Percentiles rank a stretch among this genome's conserved stretches.
phyloP scores from a whole-genome alignment of 805 yeast genomes.

The Sugiyamaella marilandica region DNA sequence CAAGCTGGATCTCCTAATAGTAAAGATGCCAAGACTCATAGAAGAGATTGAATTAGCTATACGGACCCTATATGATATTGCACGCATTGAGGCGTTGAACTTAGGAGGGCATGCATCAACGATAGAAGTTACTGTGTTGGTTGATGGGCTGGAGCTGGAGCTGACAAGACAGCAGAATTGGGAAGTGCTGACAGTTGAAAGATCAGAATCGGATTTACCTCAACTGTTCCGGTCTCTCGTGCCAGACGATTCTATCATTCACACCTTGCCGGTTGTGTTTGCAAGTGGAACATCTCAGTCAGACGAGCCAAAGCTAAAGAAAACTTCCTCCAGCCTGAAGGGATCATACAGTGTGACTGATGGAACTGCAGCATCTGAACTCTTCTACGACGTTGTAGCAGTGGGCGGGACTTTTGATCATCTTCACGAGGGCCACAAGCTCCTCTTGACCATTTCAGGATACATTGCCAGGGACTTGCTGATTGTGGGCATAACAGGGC shows the following conservation, averaged over 20 bases:
- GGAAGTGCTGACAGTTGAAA: constrained; percentile 33
- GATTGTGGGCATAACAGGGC: constrained; percentile 82
- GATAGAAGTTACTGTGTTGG: constrained; percentile 27
- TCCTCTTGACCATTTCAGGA: constrained; percentile 67
- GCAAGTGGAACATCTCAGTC: constrained; percentile 4
- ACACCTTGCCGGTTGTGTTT: constrained; percentile 24
- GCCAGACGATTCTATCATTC: constrained; percentile 17
- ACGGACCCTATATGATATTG: constrained; percentile 25
- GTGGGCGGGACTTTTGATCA: constrained; percentile 98
- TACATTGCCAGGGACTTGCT: constrained; percentile 52
- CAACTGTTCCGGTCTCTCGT: constrained; percentile 18
- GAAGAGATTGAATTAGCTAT: constrained; percentile 24
- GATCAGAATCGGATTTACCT: constrained; percentile 22
- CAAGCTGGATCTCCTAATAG: constrained; percentile 26
- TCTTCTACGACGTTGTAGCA: constrained; percentile 33
- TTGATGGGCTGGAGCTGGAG: constrained; percentile 32
- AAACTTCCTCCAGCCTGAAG: neutral
- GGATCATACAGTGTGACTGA: constrained; percentile 12
- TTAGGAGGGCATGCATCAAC: constrained; percentile 1
- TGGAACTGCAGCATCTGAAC: constrained; percentile 18
- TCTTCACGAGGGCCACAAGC: constrained; percentile 91
- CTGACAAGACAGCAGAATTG: constrained; percentile 24
- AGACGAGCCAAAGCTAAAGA: neutral
- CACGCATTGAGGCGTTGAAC: constrained; percentile 19
- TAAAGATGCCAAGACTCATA: constrained; percentile 25